phyloP scores from a whole-genome alignment of 768 basidiomycete species.

The Daedaleopsis sinensis region DNA sequence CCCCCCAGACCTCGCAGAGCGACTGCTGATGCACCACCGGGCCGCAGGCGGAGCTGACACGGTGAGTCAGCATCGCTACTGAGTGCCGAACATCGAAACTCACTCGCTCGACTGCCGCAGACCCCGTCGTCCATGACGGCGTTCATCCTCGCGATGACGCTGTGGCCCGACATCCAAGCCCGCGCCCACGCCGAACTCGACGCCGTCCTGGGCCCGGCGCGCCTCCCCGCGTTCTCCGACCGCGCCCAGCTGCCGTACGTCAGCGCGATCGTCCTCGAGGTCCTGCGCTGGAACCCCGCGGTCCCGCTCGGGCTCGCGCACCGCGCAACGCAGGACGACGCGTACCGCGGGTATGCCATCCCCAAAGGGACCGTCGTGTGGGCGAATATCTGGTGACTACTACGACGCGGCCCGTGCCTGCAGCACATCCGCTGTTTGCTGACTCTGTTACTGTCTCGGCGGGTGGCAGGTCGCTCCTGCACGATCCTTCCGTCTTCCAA shows the following conservation, averaged over 20 bases:
- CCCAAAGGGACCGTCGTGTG: conserved; percentile 32
- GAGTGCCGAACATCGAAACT: too few species aligned
- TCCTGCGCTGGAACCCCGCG: conserved; percentile 33
- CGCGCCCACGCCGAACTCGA: conserved; percentile 36
- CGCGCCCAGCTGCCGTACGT: conserved; percentile 13
- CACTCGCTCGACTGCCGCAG: conserved; percentile 10
- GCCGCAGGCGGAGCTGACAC: conserved; percentile 33
- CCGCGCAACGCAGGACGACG: conserved; percentile 30
- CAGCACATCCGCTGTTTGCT: not conserved
- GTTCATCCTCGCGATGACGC: conserved; percentile 42
- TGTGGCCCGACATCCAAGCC: conserved; percentile 36
- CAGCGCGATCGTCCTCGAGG: conserved; percentile 27
- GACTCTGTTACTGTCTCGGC: not conserved
- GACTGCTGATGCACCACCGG: not conserved
- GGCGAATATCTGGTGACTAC: conserved; percentile 35
- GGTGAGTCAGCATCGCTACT: conserved; percentile 5
- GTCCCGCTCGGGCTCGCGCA: conserved; percentile 32
- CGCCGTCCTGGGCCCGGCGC: conserved; percentile 6
- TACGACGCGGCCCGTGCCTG: too few species aligned
- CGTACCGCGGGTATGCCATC: conserved; percentile 31
- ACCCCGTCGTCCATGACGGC: conserved; percentile 36
- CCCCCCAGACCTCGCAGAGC: too few species aligned
- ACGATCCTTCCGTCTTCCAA: conserved; percentile 30
- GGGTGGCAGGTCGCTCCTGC: conserved; percentile 31
- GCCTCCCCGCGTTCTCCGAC: conserved; percentile 14